Percentiles rank a stretch among this genome's conserved stretches.
These are phyloP conservation scores for Podospora bellae-mahoneyi DNA, from an alignment of 495 filamentous ascomycete genomes.

Conservation along the genomic window DNA sequence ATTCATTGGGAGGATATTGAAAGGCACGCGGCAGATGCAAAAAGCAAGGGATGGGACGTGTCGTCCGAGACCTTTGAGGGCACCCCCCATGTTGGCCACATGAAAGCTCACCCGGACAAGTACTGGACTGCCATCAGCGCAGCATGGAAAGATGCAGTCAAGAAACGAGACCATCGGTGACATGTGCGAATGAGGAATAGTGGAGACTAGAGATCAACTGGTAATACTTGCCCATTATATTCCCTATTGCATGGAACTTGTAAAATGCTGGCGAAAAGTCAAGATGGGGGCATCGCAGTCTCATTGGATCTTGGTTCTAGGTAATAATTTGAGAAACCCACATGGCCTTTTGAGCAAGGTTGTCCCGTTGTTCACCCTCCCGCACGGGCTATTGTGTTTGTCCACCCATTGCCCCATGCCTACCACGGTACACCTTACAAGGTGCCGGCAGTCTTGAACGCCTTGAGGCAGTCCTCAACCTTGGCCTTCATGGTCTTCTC, in stretches of 20 bases:
- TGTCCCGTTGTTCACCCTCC: neutral
- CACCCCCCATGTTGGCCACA: constrained; percentile 54
- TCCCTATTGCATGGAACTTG: neutral
- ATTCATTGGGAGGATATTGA: constrained; percentile 54
- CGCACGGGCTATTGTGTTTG: neutral
- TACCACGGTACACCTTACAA: constrained; percentile 54
- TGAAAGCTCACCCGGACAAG: constrained; percentile 48
- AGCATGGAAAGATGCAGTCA: constrained; percentile 40
- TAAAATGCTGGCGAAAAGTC: neutral
- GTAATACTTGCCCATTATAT: neutral
- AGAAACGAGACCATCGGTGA: neutral
- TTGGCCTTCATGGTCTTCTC: constrained; percentile 94
- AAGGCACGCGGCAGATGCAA: constrained; percentile 44
- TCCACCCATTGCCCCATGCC: neutral
- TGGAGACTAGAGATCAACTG: neutral
- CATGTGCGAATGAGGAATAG: neutral
- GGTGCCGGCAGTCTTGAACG: constrained; percentile 87
- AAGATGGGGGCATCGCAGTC: neutral
- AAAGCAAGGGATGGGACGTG: constrained; percentile 40
- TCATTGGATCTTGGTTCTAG: neutral
- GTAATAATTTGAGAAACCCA: neutral
- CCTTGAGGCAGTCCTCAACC: constrained; percentile 73
- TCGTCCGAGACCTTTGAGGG: constrained; percentile 50
- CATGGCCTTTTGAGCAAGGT: neutral
- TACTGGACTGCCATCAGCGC: constrained; percentile 51